Evolutionary conservation across 1,284 basidiomycete genomes (phyloP), one percentile per base, ranked within the genome.

Genomic region (Ustilago shanxiensis): DNA sequence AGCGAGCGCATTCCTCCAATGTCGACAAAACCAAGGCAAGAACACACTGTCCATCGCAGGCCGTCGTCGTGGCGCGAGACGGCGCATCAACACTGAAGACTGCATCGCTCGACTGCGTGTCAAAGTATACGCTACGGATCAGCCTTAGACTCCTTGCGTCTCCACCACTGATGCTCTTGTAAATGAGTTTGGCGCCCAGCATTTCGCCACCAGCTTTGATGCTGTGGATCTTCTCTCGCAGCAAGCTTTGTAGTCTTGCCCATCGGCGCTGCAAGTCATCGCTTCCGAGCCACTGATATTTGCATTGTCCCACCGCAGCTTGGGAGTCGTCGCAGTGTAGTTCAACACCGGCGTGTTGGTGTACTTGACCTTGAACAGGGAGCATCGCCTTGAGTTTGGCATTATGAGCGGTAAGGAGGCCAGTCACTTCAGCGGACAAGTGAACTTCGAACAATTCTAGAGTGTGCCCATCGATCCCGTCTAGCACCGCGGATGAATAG

Each of bases 121-220:
- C 18, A 26, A 60, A 18, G 29, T 60, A 20, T 10, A 52, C 60
- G 39, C 31, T 56, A 6, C 47, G 60, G 20, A 72, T 60, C 18
- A 47, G 55, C 35, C 18, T 50, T n/a, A 39, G 14, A 20, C 26
- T 18, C 14, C 24, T 39, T 14, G 57, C 39, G 2, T 10, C 18
- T 28, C 50, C 56, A 7, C n/a, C 24, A 10, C 13, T 22, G 18
- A 78, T 52, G 16, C 31, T 29, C 58, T 58, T 64, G 55, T 74
- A 68, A 39, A 70, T 31, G 11, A 74, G 47, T 26, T 47, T 49
- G 2, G 60, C 28, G 11, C 56, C 56, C 35, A 78, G 51, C 24
- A 64, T 47, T 41, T 71, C 67, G 33, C 53, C 68, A 1, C 52
- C 41, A 24, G 47, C n/a, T 22, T 56, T 47, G 54, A 76, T 49